These are phyloP conservation scores for Venturiaceae sp. DNA, from an alignment of 2,329 filamentous ascomycete species.

Conservation along the genomic window DNA sequence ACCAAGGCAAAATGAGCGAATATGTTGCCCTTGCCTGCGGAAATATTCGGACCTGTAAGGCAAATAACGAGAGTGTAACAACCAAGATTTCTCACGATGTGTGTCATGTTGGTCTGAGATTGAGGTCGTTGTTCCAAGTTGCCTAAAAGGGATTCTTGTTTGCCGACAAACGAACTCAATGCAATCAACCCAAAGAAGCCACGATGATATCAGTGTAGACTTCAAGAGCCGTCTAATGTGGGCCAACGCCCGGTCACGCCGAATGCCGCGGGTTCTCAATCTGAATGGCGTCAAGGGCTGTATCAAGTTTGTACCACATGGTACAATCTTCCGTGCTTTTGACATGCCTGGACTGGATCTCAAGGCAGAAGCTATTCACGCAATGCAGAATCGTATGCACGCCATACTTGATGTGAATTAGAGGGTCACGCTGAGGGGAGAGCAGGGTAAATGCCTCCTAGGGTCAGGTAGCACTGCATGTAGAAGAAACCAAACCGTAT, in stretches of 20 bases:
- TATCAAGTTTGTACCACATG: not conserved
- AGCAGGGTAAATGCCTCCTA: not conserved
- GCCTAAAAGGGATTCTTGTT: not conserved
- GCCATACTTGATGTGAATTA: not conserved
- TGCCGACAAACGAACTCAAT: not conserved
- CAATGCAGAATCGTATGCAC: not conserved
- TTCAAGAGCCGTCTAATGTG: not conserved
- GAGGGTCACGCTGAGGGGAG: not conserved
- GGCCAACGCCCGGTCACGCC: not conserved
- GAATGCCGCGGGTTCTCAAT: not conserved
- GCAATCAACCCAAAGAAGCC: not conserved
- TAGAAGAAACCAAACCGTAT: not conserved
- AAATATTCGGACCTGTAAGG: not conserved
- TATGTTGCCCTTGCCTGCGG: not conserved
- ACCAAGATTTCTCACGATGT: not conserved
- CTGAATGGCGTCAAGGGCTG: not conserved
- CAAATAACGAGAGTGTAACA: not conserved
- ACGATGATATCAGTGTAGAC: not conserved
- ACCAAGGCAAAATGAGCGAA: not conserved
- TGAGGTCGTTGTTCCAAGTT: not conserved
- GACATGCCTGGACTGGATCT: not conserved
- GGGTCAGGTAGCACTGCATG: constrained; percentile 1
- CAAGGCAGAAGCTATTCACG: not conserved
- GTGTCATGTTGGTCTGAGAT: not conserved
- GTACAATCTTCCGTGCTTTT: not conserved